A percentile compares a stretch with the other conserved stretches of the same genome.
phyloP scores from a whole-genome alignment of 805 yeast genomes.

The Saturnispora bothae region DNA sequence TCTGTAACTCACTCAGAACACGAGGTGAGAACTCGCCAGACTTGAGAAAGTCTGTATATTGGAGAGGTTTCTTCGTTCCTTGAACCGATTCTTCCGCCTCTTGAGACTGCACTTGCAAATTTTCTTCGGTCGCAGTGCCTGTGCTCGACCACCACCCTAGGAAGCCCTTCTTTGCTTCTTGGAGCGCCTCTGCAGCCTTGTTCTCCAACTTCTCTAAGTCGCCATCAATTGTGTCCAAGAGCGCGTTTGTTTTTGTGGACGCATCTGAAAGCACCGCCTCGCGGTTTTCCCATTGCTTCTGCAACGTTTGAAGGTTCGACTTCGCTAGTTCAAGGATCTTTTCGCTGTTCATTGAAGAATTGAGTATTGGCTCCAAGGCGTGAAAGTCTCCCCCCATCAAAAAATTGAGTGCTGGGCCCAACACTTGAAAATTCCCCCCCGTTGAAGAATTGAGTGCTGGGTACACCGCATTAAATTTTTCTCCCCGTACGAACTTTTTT shows the following conservation, averaged over 20 bases:
- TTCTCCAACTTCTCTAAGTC: conserved; percentile 5
- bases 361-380: too few relatives aligned
- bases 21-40: conserved; percentile 4
- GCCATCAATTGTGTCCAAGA: conserved; percentile 3
- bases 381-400: too few relatives aligned
- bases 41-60: conserved; percentile 1
- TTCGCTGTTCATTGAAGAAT: neutral
- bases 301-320: conserved; percentile 2
- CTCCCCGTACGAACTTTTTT: too few relatives aligned
- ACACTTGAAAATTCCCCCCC: too few relatives aligned
- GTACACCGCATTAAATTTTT: too few relatives aligned
- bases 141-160: conserved; percentile 4
- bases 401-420: too few relatives aligned
- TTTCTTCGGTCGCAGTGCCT: neutral
- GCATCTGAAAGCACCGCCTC: neutral
- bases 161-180: neutral
- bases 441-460: too few relatives aligned
- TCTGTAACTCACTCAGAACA: conserved; percentile 4
- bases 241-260: conserved; percentile 1
- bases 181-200: conserved; percentile 3
- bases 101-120: neutral
- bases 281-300: conserved; percentile 4
- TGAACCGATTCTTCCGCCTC: neutral
- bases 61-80: too few relatives aligned
- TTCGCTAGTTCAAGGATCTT: conserved; percentile 5